Evolutionary conservation across 768 basidiomycete genomes (phyloP), one percentile per base, ranked within the genome.

Genomic region (Serendipita sp.): DNA sequence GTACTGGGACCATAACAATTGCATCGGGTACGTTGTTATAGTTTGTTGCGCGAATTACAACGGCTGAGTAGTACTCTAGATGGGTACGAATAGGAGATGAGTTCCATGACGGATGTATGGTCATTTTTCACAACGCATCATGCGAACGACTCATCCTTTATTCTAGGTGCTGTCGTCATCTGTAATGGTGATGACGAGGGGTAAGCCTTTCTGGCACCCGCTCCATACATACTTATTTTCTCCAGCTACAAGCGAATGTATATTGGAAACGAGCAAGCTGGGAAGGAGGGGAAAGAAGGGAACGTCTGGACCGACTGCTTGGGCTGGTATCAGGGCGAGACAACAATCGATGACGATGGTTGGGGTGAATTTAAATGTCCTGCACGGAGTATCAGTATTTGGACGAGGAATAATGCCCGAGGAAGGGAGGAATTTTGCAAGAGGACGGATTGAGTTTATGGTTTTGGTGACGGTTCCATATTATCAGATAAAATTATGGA

Each of bases 291-390:
- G 2, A 76, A 79, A 5, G 13, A 40, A 13, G 78, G 78, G 2
- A 76, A 79, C 69, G 72, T 70, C 29, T 79, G 76, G 76, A 75
- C 75, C 3, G 78, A 79, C 66, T 69, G 74, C 16, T 69, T 79
- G 10, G 77, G 77, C 3, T 79, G 78, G 78, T 70, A 72, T 52
- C 70, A 77, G 62, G 76, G 75, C 43, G 75, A 75, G 66, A 67
- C 78, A 63, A 72, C 69, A n/a, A 76, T 79, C 37, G 76, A 72
- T 29, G 75, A 78, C 18, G 77, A 78, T 62, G 76, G 76, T 15
- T 78, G 76, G 76, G 77, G 73, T 6, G 73, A 75, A 43, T 79
- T 79, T 74, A 67, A 63, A 36, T 77, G 73, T 64, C 73, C 74
- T 18, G 69, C 71, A 6, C 70, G 72, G 63, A 74, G 72, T 66